Conservation (phyloP, 257 asterid species). For the Mitragyna speciosa region DNA sequence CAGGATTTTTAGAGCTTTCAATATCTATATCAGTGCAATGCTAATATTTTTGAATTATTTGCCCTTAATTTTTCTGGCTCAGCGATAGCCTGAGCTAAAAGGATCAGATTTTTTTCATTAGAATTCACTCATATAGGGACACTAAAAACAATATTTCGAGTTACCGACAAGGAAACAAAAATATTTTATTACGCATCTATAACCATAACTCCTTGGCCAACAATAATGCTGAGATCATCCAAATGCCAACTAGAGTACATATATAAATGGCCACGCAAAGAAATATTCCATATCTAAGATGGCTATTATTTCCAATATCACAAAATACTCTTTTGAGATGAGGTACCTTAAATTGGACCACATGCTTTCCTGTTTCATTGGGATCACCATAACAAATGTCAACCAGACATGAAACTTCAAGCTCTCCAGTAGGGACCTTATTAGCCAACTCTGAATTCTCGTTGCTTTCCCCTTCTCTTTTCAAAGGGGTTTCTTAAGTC, state of each 20-base stretch:
- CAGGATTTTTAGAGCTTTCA: constrained; percentile 3
- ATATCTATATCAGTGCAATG: neutral
- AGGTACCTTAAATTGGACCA: constrained; percentile 71
- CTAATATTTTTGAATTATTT: neutral
- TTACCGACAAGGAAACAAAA: neutral
- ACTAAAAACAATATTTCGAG: neutral
- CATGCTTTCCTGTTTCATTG: constrained; percentile 41
- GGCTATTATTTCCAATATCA: neutral
- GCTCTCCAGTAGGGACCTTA: constrained; percentile 47
- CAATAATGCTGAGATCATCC: neutral
- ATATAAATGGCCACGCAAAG: neutral
- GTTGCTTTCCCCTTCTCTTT: constrained; percentile 33
- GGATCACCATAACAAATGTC: constrained; percentile 85
- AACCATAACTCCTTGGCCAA: neutral
- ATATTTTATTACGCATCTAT: neutral
- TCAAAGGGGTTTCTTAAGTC: constrained; percentile 38
- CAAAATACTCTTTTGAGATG: neutral
- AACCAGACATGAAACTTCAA: constrained; percentile 57
- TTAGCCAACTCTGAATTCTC: constrained; percentile 22
- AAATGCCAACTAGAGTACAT: neutral
- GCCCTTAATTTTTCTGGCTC: neutral
- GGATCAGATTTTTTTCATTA: neutral
- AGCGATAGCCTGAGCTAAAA: neutral
- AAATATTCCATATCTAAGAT: neutral
- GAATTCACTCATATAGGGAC: neutral